Percentiles rank a stretch among this genome's conserved stretches.
phyloP scores from a whole-genome alignment of 805 yeast genomes.

The Candida adriatica region DNA sequence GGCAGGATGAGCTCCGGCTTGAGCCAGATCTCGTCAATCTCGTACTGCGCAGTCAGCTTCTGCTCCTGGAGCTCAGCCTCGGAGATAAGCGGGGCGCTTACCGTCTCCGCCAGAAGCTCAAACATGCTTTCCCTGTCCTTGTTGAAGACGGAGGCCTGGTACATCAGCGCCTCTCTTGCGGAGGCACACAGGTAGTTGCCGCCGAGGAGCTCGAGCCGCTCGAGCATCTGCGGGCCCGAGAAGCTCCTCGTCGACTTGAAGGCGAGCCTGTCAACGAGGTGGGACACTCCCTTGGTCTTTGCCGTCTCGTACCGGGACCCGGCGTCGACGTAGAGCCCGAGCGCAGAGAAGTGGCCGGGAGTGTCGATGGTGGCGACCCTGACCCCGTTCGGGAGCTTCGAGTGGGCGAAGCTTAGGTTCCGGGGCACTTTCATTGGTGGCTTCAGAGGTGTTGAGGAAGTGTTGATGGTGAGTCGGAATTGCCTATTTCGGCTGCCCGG shows the following conservation, averaged over 20 bases:
- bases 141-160: conserved; percentile 93
- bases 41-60: conserved; percentile 67
- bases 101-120: conserved; percentile 68
- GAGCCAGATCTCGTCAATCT: conserved; percentile 71
- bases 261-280: conserved; percentile 79
- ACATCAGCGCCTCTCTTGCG: conserved; percentile 84
- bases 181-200: conserved; percentile 94
- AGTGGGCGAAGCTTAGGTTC: neutral
- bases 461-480: neutral
- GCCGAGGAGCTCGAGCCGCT: conserved; percentile 70
- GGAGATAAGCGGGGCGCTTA: conserved; percentile 60
- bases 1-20: conserved; percentile 85
- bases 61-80: conserved; percentile 71
- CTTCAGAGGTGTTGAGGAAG: neutral
- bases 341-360: conserved; percentile 86
- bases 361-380: conserved; percentile 77
- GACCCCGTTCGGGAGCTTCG: conserved; percentile 60
- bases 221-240: conserved; percentile 64
- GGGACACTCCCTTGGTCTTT: conserved; percentile 65
- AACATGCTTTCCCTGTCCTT: conserved; percentile 77
- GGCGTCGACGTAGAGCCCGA: conserved; percentile 84
- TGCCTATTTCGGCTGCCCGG: neutral
- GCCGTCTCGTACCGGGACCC: conserved; percentile 80
- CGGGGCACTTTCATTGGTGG: neutral
- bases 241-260: conserved; percentile 61